A percentile compares a stretch with the other conserved stretches of the same genome.
Evolutionary conservation across 2,329 filamentous ascomycete genomes (phyloP).

Genomic region (Ophiostoma piceae): DNA sequence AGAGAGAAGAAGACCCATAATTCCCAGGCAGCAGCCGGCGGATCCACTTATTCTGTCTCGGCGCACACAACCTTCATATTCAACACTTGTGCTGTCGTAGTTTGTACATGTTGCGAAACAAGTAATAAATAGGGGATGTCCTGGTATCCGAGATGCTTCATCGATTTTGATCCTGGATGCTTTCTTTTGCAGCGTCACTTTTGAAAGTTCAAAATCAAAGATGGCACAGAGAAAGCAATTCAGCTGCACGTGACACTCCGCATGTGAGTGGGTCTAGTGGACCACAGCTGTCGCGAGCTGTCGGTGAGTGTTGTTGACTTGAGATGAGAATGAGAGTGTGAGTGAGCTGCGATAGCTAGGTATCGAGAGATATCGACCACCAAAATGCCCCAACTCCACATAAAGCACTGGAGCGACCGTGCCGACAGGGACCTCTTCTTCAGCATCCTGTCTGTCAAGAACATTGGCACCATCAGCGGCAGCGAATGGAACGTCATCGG

Average conservation of each 20-base stretch:
- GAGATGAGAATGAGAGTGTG: background rate
- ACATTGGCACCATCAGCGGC: constrained; percentile 58
- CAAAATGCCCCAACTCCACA: background rate
- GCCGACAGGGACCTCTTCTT: constrained; percentile 61
- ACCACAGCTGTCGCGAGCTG: background rate
- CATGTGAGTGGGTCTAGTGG: background rate
- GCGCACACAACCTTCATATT: constrained; percentile 1
- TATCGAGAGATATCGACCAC: no score
- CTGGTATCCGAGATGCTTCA: background rate
- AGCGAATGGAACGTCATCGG: constrained; percentile 59
- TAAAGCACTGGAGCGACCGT: constrained; percentile 56
- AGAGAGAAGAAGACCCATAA: background rate
- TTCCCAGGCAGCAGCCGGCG: constrained; percentile 17
- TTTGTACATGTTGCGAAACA: background rate
- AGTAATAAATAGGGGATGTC: background rate
- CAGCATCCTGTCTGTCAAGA: constrained; percentile 57
- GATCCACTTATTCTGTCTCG: constrained; percentile 1
- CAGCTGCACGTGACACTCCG: background rate
- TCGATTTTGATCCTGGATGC: no score
- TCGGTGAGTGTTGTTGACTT: background rate
- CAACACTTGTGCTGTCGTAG: background rate
- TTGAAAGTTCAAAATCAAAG: background rate
- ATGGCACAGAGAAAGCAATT: background rate
- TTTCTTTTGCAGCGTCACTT: background rate
- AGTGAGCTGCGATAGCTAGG: background rate